A percentile compares a stretch with the other conserved stretches of the same genome.
phyloP scores from a whole-genome alignment of 192 early-diverging fungal species.

The Coemansia erecta region DNA sequence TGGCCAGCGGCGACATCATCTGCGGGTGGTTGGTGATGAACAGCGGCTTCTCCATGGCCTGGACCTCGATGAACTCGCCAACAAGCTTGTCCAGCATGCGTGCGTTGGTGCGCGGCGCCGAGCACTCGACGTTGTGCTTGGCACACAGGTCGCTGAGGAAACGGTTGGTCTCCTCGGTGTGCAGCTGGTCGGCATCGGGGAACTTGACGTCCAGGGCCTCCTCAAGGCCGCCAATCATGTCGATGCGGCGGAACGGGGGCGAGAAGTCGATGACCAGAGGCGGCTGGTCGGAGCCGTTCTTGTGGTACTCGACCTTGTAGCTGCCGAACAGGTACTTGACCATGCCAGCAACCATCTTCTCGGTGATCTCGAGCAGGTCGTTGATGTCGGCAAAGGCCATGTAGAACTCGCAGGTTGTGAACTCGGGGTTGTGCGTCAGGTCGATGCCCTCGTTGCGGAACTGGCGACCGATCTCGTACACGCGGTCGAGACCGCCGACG shows the following conservation, averaged over 20 bases:
- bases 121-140: conserved; percentile 95
- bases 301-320: conserved; percentile 94
- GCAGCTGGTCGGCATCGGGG: conserved; percentile 82
- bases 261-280: conserved; percentile 91
- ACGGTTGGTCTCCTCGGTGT: conserved; percentile 77
- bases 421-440: conserved; percentile 99
- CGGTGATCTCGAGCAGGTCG: conserved; percentile 96
- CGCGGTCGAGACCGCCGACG: conserved; percentile 96
- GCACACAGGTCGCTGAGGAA: conserved; percentile 89
- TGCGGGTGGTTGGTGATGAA: conserved; percentile 97
- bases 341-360: conserved; percentile 83
- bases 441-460: conserved; percentile 99
- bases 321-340: conserved; percentile 88
- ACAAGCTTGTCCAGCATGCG: conserved; percentile 95
- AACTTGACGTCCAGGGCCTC: conserved; percentile 86
- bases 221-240: conserved; percentile 93
- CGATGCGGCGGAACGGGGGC: conserved; percentile 90
- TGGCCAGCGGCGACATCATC: conserved; percentile 99
- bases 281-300: conserved; percentile 76
- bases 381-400: conserved; percentile 99
- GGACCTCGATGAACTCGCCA: conserved; percentile 77
- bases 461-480: conserved; percentile 98
- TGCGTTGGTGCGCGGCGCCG: conserved; percentile 87
- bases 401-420: conserved; percentile 99
- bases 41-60: conserved; percentile 77